Percentiles rank a stretch among this genome's conserved stretches.
Evolutionary conservation across 2,329 filamentous ascomycete species (phyloP).

Genomic region (Colletotrichum chrysophilum): DNA sequence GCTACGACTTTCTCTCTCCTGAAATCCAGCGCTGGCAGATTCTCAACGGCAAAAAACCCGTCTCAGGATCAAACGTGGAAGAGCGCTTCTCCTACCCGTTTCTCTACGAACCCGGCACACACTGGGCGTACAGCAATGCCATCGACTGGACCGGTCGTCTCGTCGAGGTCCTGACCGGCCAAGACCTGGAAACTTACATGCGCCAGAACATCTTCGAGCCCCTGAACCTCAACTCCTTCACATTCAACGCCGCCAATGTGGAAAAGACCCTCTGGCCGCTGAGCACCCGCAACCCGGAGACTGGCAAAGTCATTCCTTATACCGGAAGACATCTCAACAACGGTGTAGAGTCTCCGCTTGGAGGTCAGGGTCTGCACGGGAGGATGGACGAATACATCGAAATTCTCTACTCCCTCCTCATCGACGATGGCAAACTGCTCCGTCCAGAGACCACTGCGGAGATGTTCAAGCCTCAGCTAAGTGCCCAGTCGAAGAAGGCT

Average conservation of each 20-base stretch:
- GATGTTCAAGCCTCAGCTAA: constrained; percentile 53
- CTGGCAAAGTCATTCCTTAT: constrained; percentile 7
- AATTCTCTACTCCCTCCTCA: constrained; percentile 49
- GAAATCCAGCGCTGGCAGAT: constrained; percentile 14
- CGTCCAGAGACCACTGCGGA: constrained; percentile 41
- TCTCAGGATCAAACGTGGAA: constrained; percentile 36
- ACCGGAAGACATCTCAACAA: background rate
- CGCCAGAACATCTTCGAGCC: constrained; percentile 49
- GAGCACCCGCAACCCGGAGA: constrained; percentile 15
- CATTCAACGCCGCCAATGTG: background rate
- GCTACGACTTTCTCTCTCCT: constrained; percentile 39
- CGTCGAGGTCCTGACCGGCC: constrained; percentile 27
- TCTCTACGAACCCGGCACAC: constrained; percentile 31
- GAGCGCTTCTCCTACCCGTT: constrained; percentile 34
- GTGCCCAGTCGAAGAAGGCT: background rate
- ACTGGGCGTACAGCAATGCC: constrained; percentile 33
- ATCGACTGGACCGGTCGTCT: constrained; percentile 33
- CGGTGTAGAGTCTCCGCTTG: constrained; percentile 28
- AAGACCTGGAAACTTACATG: constrained; percentile 26
- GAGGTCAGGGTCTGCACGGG: constrained; percentile 39
- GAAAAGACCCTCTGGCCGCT: constrained; percentile 2
- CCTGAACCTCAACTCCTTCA: constrained; percentile 39
- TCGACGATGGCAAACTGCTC: constrained; percentile 50
- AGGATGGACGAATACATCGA: constrained; percentile 45
- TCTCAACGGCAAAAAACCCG: background rate